phyloP scores from a whole-genome alignment of 257 asterid genomes.

The Rehmannia glutinosa region DNA sequence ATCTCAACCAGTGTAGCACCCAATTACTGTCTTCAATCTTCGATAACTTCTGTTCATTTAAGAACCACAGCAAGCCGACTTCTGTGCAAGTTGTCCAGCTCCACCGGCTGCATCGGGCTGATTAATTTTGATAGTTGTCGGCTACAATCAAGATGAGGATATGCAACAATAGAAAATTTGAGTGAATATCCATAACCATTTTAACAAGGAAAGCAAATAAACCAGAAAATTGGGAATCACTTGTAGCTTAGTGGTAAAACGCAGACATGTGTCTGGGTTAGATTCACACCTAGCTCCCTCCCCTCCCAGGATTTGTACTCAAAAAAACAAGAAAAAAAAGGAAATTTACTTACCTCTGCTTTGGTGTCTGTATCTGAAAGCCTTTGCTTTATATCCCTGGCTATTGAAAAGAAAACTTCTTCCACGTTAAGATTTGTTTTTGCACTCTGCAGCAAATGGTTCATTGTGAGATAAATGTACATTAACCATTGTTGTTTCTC shows the following conservation, averaged over 20 bases:
- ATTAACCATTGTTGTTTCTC: background rate
- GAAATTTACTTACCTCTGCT: constrained; percentile 44
- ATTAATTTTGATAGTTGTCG: constrained; percentile 60
- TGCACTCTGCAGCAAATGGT: constrained; percentile 55
- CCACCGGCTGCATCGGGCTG: constrained; percentile 52
- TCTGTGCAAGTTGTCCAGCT: constrained; percentile 42
- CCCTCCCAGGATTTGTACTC: no score
- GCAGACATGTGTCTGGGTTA: no score
- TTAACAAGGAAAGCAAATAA: background rate
- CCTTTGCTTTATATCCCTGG: constrained; percentile 78
- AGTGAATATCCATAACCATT: background rate
- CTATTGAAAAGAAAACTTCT: constrained; percentile 86
- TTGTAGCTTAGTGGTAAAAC: no score
- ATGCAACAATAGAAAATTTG: no score
- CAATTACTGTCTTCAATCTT: no score
- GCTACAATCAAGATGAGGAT: no score
- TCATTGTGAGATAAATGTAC: background rate
- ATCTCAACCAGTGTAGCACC: no score
- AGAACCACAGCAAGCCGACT: constrained; percentile 76
- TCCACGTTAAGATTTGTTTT: constrained; percentile 79
- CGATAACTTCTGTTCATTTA: no score
- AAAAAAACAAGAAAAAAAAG: no score
- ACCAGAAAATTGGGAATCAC: no score
- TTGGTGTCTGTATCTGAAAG: constrained; percentile 71
- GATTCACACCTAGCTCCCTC: no score